phyloP scores from a whole-genome alignment of 805 yeast genomes.

The Pichia nakasei region DNA sequence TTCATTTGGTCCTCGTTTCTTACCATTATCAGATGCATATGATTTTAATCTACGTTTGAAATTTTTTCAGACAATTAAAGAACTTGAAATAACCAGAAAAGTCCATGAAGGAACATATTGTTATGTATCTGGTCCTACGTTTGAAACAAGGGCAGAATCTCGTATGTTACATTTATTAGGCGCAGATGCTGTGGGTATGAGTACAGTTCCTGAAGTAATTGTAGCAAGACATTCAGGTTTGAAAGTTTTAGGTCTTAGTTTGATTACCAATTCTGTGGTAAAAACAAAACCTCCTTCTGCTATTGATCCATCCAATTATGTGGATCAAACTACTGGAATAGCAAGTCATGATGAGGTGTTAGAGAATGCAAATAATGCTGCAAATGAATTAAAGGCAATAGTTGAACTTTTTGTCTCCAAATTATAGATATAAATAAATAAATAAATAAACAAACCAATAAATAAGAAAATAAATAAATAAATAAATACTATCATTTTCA shows the following conservation, averaged over 20 bases:
- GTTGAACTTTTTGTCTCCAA: slow-evolving; percentile 46
- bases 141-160: slow-evolving; percentile 89
- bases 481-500: too few species aligned
- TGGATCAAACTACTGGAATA: slow-evolving; percentile 49
- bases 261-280: slow-evolving; percentile 80
- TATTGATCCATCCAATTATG: slow-evolving; percentile 35
- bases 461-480: neutral
- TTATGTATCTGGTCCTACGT: slow-evolving; percentile 89
- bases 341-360: slow-evolving; percentile 92
- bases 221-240: slow-evolving; percentile 86
- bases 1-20: slow-evolving; percentile 76
- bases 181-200: slow-evolving; percentile 96
- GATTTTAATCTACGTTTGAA: slow-evolving; percentile 59
- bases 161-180: slow-evolving; percentile 63
- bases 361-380: slow-evolving; percentile 71
- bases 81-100: slow-evolving; percentile 38
- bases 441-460: neutral
- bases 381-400: slow-evolving; percentile 67
- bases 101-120: slow-evolving; percentile 84
- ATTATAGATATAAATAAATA: neutral
- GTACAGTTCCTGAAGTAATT: slow-evolving; percentile 93
- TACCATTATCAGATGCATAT: slow-evolving; percentile 85
- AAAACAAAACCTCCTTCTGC: slow-evolving; percentile 62
- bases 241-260: slow-evolving; percentile 72
- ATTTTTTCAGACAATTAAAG: slow-evolving; percentile 46